A percentile compares a stretch with the other conserved stretches of the same genome.
Conservation (phyloP, 768 basidiomycete genomes). For the Macrolepiota albuminosa region DNA sequence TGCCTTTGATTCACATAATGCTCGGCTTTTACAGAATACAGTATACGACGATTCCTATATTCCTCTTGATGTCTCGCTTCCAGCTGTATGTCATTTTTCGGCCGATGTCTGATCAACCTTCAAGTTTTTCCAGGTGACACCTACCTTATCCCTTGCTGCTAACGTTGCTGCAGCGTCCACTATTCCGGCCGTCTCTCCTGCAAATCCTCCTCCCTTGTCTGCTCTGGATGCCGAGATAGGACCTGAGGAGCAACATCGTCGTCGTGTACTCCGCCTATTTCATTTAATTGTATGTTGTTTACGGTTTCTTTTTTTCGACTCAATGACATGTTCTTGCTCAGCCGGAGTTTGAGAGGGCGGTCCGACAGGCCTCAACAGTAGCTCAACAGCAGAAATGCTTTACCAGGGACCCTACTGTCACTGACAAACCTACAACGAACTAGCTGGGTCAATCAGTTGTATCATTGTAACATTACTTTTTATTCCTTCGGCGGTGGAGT, state of each 20-base stretch:
- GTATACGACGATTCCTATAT: neutral
- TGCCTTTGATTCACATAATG: neutral
- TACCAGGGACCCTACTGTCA: neutral
- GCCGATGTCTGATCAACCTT: neutral
- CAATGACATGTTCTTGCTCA: neutral
- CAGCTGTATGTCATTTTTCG: neutral
- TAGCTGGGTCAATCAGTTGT: neutral
- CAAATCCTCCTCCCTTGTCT: neutral
- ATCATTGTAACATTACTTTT: neutral
- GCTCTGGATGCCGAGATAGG: neutral
- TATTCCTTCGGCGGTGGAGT: neutral
- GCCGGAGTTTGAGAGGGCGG: slow-evolving; percentile 1
- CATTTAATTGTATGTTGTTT: slow-evolving; percentile 1
- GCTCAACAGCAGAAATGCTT: neutral
- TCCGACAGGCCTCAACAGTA: neutral
- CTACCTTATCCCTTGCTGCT: neutral
- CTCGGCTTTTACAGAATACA: neutral
- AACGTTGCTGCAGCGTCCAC: neutral
- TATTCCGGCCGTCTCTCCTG: neutral
- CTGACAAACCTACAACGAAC: neutral
- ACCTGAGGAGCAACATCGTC: neutral
- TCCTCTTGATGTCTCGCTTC: neutral
- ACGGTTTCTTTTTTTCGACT: neutral
- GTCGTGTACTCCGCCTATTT: neutral
- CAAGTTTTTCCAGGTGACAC: neutral